Percentiles rank a stretch among this genome's conserved stretches.
Conservation (phyloP, 768 basidiomycete species). For the Asterophora lycoperdoides region DNA sequence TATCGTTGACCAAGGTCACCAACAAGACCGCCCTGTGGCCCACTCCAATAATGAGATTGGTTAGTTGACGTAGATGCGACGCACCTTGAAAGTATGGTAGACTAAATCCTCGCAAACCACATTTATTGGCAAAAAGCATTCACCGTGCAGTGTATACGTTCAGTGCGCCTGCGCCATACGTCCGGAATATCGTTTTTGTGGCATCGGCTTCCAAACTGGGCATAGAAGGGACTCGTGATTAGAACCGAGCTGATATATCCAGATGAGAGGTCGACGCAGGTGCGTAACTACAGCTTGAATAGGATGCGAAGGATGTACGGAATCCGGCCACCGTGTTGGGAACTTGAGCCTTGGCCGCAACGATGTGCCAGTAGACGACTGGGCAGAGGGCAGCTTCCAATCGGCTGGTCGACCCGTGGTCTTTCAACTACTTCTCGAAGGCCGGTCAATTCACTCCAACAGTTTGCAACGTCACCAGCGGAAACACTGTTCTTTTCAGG, state of each 20-base stretch:
- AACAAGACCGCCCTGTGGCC: too few species aligned
- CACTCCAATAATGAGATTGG: too few species aligned
- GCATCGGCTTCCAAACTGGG: conserved; percentile 30
- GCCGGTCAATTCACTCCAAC: too few species aligned
- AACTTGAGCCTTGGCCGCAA: conserved; percentile 27
- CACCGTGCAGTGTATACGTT: conserved; percentile 35
- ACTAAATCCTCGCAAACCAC: too few species aligned
- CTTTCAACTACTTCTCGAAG: conserved; percentile 1
- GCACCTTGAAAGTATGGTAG: conserved; percentile 43
- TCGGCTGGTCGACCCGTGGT: neutral
- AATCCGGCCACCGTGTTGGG: conserved; percentile 36
- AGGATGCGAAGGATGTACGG: conserved; percentile 26
- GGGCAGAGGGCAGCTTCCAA: neutral
- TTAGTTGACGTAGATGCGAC: too few species aligned
- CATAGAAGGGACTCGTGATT: too few species aligned
- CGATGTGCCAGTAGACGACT: conserved; percentile 28
- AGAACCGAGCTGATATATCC: too few species aligned
- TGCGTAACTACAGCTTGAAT: too few species aligned
- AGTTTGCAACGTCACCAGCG: too few species aligned
- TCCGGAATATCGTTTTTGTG: conserved; percentile 38
- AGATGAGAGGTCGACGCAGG: too few species aligned
- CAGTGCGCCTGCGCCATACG: conserved; percentile 30
- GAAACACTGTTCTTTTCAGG: too few species aligned
- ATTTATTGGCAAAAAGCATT: too few species aligned
- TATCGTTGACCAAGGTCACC: conserved; percentile 41